phyloP scores from a whole-genome alignment of 768 basidiomycete genomes.

The Leccinum truebloodii region DNA sequence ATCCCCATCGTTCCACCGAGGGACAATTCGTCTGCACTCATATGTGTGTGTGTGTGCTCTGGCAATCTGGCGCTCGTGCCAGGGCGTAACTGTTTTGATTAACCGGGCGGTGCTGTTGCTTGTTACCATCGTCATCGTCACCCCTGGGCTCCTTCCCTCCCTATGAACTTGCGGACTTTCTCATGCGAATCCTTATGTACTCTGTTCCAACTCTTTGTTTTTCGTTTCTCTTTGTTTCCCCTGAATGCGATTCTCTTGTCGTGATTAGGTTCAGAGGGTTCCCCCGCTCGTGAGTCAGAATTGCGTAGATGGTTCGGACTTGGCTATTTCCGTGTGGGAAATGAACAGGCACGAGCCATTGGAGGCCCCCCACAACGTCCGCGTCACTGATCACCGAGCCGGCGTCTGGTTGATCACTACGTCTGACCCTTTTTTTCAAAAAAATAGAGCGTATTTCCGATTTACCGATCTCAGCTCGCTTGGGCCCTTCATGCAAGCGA shows the following conservation, averaged over 20 bases:
- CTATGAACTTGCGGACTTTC: slow-evolving; percentile 29
- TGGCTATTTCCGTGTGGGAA: not conserved
- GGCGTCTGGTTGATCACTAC: not conserved
- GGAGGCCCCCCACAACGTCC: not conserved
- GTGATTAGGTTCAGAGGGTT: slow-evolving; percentile 3
- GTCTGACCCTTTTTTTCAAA: not conserved
- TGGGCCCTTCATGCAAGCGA: not conserved
- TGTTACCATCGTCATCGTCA: slow-evolving; percentile 14
- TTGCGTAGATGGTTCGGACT: slow-evolving; percentile 11
- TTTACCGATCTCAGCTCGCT: not conserved
- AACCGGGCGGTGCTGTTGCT: slow-evolving; percentile 15
- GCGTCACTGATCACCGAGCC: not conserved
- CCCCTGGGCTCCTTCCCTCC: slow-evolving; percentile 3
- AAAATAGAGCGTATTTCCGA: not conserved
- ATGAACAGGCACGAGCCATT: slow-evolving; percentile 3
- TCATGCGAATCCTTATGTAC: slow-evolving; percentile 30
- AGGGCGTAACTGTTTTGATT: slow-evolving; percentile 25
- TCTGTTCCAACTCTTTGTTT: slow-evolving; percentile 7
- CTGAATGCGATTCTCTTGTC: slow-evolving; percentile 13
- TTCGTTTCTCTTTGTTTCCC: not conserved
- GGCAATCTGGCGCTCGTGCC: slow-evolving; percentile 19
- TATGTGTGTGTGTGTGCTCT: slow-evolving; percentile 18
- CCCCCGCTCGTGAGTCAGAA: slow-evolving; percentile 17
- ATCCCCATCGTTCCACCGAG: slow-evolving; percentile 22
- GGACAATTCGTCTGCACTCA: slow-evolving; percentile 27